Evolutionary conservation across 345 rosid species (phyloP).

Genomic region (Gossypium arboreum): DNA sequence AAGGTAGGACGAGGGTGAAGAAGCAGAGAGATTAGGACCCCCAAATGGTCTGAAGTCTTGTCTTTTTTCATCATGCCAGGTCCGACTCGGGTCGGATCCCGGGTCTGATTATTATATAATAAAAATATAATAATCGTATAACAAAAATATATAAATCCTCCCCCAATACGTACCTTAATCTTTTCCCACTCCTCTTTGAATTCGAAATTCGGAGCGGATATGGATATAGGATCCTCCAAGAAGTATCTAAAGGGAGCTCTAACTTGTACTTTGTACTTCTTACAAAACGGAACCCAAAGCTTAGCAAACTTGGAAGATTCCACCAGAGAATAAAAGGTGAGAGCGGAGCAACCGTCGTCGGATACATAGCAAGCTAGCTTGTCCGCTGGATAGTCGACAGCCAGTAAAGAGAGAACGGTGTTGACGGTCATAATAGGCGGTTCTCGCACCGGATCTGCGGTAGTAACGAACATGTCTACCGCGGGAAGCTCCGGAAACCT

Average conservation of each 20-base stretch:
- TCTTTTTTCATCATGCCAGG: no score
- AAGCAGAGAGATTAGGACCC: no score
- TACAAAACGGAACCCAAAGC: constrained; percentile 77
- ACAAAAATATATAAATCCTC: no score
- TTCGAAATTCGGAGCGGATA: constrained; percentile 17
- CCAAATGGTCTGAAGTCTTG: no score
- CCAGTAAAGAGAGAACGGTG: constrained; percentile 29
- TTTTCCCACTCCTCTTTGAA: constrained; percentile 43
- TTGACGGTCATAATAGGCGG: constrained; percentile 28
- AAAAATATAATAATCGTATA: no score
- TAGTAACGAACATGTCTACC: constrained; percentile 31
- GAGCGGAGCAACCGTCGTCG: constrained; percentile 58
- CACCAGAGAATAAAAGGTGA: constrained; percentile 50
- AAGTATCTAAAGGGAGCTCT: constrained; percentile 79
- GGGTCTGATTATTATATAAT: no score
- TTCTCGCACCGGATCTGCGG: constrained; percentile 24
- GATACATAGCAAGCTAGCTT: constrained; percentile 34
- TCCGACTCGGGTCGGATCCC: no score
- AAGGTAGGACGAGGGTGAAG: no score
- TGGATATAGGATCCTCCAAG: not conserved
- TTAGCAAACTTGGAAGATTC: constrained; percentile 60
- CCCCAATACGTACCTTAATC: not conserved
- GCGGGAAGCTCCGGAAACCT: constrained; percentile 9
- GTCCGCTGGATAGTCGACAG: constrained; percentile 11
- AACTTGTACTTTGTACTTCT: constrained; percentile 40